These are phyloP conservation scores for Lodderomyces oxycetoniae DNA, from an alignment of 1,139 yeast genomes.

Conservation along the genomic window DNA sequence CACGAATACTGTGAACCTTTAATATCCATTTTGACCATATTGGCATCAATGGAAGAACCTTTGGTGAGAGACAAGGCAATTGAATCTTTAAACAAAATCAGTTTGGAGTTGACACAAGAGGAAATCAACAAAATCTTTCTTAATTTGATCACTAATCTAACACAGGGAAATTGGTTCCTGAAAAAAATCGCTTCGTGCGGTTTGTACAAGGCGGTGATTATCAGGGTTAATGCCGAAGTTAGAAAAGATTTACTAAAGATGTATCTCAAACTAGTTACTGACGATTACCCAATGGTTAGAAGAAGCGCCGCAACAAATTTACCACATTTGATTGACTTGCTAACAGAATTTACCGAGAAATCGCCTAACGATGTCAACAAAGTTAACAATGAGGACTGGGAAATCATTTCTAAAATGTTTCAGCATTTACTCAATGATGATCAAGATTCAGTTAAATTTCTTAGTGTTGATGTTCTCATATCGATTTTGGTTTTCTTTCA, in stretches of 20 bases:
- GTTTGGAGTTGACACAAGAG: conserved; percentile 57
- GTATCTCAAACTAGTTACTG: conserved; percentile 69
- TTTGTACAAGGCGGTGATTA: conserved; percentile 67
- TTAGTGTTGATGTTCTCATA: conserved; percentile 83
- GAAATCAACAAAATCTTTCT: conserved; percentile 68
- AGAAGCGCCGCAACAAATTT: conserved; percentile 87
- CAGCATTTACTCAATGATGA: conserved; percentile 75
- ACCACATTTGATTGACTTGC: conserved; percentile 62
- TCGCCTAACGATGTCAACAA: conserved; percentile 22
- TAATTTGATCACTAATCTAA: conserved; percentile 70
- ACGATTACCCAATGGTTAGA: conserved; percentile 98
- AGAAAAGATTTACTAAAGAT: conserved; percentile 61
- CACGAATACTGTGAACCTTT: conserved; percentile 68
- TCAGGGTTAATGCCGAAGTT: conserved; percentile 50
- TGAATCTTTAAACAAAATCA: conserved; percentile 70
- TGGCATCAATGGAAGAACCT: conserved; percentile 97
- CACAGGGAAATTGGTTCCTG: conserved; percentile 93
- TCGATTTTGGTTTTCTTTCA: conserved; percentile 64
- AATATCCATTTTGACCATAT: conserved; percentile 79
- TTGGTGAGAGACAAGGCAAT: conserved; percentile 94
- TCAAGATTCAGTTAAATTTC: conserved; percentile 92
- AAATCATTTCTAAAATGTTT: conserved; percentile 74
- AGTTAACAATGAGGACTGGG: conserved; percentile 57
- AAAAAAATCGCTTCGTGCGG: conserved; percentile 92
- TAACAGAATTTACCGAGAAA: conserved; percentile 36